Evolutionary conservation across 2,329 filamentous ascomycete genomes (phyloP), one percentile per base, ranked within the genome.

Genomic region (Amesomyces nigricolor): DNA sequence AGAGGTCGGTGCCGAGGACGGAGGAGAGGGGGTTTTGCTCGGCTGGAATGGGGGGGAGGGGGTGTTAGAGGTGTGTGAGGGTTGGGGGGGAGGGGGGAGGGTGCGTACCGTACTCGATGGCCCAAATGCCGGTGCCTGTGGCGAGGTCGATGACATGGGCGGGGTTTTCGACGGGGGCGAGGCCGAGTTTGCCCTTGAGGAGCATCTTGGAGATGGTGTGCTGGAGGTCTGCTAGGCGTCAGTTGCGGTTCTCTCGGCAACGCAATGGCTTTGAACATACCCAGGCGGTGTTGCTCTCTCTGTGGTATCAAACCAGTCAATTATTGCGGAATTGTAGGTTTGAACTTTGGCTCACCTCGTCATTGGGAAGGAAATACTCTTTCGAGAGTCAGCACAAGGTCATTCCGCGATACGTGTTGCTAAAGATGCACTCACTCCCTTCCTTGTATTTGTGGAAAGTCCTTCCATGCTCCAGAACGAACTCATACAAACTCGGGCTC

Each of bases 121-220:
- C 59, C 59, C 59, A 60, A 37, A 61, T 54, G 11, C 59, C 59
- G 3, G 59, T 61, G 30, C 59, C 59, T 6, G 58, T 60, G 6
- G 56, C 58, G 17, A 60, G 30, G 17, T 60, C 59, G 17, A 61
- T 55, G 14, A 61, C 59, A 5, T 29, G 35, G 10, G 44, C 16
- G 3, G 57, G 57, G 8, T 45, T 51, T 16, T 42, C 46, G 16
- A 59, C 39, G 4, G 59, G 57, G 3, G 57, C 59, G 9, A 61
- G 29, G 6, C 57, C 54, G 16, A 57, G 47, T 22, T 54, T 57
- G 2, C 54, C 59, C 9, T 56, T 56, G 2, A 61, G 38, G 13
- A 59, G 32, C n/a, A 37, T 35, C 43, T 51, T 61, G 29, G 55
- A 59, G 19, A 61, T 55, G 45, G 51, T 43, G 49, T 61, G 59